Evolutionary conservation across 345 rosid genomes (phyloP).

Genomic region (Melastoma malabathricum): DNA sequence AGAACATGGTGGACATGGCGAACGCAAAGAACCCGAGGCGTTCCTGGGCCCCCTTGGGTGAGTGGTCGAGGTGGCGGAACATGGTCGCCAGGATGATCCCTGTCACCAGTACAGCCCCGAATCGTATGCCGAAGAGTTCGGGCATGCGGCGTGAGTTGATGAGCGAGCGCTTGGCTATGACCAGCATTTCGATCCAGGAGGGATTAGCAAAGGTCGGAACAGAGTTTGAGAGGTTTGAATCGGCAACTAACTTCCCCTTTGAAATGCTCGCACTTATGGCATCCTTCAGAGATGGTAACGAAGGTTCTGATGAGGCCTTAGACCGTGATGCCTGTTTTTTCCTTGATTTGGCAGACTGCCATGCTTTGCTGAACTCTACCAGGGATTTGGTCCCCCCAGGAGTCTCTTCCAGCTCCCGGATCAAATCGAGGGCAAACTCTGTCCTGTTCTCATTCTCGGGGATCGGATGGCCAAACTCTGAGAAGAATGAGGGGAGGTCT

Average conservation of each 20-base stretch:
- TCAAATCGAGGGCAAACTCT: conserved; percentile 76
- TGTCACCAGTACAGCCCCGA: conserved; percentile 66
- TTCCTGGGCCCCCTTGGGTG: conserved; percentile 83
- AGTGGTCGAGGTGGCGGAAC: conserved; percentile 61
- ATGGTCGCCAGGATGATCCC: conserved; percentile 82
- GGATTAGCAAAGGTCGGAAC: conserved; percentile 80
- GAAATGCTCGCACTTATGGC: conserved; percentile 73
- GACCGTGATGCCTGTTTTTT: not conserved
- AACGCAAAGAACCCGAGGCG: conserved; percentile 84
- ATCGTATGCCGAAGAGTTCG: conserved; percentile 60
- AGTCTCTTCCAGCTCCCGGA: conserved; percentile 69
- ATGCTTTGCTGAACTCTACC: conserved; percentile 63
- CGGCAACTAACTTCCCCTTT: conserved; percentile 66
- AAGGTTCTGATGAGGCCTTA: not conserved
- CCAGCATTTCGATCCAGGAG: conserved; percentile 64
- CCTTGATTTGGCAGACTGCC: conserved; percentile 27
- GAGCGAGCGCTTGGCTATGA: conserved; percentile 51
- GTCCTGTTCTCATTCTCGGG: conserved; percentile 78
- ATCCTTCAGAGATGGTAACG: conserved; percentile 44
- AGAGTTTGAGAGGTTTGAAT: conserved; percentile 20
- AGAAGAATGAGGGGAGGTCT: conserved; percentile 45
- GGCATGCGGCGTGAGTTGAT: conserved; percentile 73
- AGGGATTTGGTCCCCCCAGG: conserved; percentile 51
- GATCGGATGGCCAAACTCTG: conserved; percentile 69
- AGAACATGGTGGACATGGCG: conserved; percentile 91